A percentile compares a stretch with the other conserved stretches of the same genome.
phyloP scores from a whole-genome alignment of 2,329 filamentous ascomycete genomes.

The Cercospora citrullina region DNA sequence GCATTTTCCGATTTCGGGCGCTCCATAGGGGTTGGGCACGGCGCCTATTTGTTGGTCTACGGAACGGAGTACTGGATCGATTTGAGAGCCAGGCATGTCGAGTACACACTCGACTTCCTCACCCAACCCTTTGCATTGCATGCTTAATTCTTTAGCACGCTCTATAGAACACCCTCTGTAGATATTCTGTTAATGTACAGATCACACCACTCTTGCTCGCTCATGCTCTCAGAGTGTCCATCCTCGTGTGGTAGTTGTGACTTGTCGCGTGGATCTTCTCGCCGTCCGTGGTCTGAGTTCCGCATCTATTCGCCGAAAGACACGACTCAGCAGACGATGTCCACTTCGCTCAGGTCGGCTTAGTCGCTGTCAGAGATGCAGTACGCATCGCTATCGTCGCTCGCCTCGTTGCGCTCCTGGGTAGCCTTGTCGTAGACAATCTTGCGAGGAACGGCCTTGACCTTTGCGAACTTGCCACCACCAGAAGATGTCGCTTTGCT shows the following conservation, averaged over 20 bases:
- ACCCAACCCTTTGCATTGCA: conserved; percentile 3
- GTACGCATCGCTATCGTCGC: conserved; percentile 10
- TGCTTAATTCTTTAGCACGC: not conserved
- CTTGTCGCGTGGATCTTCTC: not conserved
- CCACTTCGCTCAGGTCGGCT: not conserved
- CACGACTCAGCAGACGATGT: not conserved
- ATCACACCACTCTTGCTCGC: not conserved
- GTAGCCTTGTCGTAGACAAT: not conserved
- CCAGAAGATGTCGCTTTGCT: not conserved
- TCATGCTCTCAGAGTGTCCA: not conserved
- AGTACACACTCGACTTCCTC: conserved; percentile 9
- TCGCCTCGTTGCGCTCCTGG: not conserved
- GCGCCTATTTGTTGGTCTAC: conserved; percentile 5
- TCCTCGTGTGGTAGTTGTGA: not conserved
- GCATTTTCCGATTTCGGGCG: conserved; percentile 1
- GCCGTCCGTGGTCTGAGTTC: not conserved
- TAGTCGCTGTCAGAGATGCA: conserved; percentile 15
- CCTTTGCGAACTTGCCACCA: conserved; percentile 15
- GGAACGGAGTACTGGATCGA: conserved; percentile 5
- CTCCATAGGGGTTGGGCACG: conserved; percentile 9
- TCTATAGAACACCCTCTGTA: conserved; percentile 7
- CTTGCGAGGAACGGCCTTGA: conserved; percentile 12
- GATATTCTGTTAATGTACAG: conserved; percentile 9
- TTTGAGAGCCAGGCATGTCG: conserved; percentile 7
- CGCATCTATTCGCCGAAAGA: not conserved